These are phyloP conservation scores for Ramularia endophylla DNA, from an alignment of 2,329 filamentous ascomycete species.

Conservation along the genomic window DNA sequence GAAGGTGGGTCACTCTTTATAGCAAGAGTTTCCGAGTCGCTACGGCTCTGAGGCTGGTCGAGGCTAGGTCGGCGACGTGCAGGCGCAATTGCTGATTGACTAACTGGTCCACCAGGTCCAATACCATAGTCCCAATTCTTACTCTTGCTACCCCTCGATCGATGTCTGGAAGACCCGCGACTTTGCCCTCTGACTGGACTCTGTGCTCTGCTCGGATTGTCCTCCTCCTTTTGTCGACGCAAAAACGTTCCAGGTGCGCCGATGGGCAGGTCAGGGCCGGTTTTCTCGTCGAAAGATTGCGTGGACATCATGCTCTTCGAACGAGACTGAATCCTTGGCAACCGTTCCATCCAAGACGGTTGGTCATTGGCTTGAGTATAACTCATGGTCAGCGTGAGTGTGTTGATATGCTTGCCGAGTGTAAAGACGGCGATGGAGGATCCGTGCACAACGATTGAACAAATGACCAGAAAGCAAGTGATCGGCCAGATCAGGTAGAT, in stretches of 20 bases:
- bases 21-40: conserved; percentile 40
- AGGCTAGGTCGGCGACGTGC: conserved; percentile 30
- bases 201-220: conserved; percentile 54
- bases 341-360: conserved; percentile 88
- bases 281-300: conserved; percentile 53
- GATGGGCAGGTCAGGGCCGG: conserved; percentile 60
- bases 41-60: conserved; percentile 33
- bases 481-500: conserved; percentile 93
- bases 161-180: conserved; percentile 60
- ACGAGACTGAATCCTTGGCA: conserved; percentile 77
- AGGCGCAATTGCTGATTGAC: conserved; percentile 83
- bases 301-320: conserved; percentile 73
- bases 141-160: conserved; percentile 53
- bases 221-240: conserved; percentile 71
- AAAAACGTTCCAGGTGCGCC: conserved; percentile 71
- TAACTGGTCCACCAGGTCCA: conserved; percentile 79
- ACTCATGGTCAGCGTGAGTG: conserved; percentile 87
- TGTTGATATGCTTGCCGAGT: conserved; percentile 96
- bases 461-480: conserved; percentile 85
- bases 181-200: conserved; percentile 56
- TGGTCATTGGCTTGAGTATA: conserved; percentile 89
- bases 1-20: conserved; percentile 30
- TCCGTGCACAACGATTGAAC: conserved; percentile 91
- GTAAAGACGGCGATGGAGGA: conserved; percentile 99
- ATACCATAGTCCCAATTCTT: conserved; percentile 62